Percentiles rank a stretch among this genome's conserved stretches.
Evolutionary conservation across 169 alveolate genomes (phyloP).

Genomic region (Eimeria maxima): DNA sequence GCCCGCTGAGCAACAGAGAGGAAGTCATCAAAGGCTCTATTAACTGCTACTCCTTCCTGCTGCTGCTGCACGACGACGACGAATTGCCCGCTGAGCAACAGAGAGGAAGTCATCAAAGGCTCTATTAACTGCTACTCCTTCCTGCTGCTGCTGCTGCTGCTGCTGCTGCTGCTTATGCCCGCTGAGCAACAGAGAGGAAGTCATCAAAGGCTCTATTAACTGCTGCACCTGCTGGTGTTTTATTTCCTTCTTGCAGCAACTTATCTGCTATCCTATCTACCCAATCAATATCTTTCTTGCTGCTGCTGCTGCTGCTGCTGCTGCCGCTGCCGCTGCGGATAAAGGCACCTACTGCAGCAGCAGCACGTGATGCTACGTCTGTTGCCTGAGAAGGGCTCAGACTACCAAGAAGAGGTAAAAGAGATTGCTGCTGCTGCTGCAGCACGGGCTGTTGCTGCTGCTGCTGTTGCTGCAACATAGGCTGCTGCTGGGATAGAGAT

Average conservation of each 20-base stretch:
- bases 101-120: conserved; percentile 35
- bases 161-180: conserved; percentile 6
- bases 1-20: conserved; percentile 22
- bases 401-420: not conserved
- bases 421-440: conserved; percentile 39
- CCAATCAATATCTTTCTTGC: conserved; percentile 8
- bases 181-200: conserved; percentile 26
- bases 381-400: conserved; percentile 20
- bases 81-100: not conserved
- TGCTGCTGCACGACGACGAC: not conserved
- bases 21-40: conserved; percentile 34
- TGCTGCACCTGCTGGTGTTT: conserved; percentile 55
- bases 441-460: not conserved
- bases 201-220: conserved; percentile 33
- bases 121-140: conserved; percentile 42
- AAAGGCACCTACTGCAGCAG: conserved; percentile 39
- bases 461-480: not conserved
- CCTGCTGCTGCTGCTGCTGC: conserved; percentile 18
- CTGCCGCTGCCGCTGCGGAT: not conserved
- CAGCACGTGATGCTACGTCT: conserved; percentile 48
- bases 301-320: conserved; percentile 68
- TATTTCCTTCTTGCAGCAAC: conserved; percentile 56
- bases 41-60: conserved; percentile 57
- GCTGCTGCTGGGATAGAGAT: not conserved
- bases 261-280: conserved; percentile 23